phyloP scores from a whole-genome alignment of 805 yeast species.

The Kluyveromyces wickerhamii region DNA sequence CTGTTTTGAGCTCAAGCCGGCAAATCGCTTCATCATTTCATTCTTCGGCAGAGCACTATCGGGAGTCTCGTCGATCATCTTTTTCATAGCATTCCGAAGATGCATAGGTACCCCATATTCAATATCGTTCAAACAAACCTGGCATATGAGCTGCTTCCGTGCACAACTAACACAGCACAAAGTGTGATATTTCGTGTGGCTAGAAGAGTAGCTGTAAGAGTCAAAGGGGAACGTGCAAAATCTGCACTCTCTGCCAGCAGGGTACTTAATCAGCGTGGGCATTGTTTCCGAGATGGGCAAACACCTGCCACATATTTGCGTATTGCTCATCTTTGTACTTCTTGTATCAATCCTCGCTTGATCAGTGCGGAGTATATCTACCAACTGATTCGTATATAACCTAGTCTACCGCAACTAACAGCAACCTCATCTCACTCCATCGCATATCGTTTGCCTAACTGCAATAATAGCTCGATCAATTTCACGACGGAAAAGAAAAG shows the following conservation, averaged over 20 bases:
- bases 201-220: neutral
- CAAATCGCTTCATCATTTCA: conserved; percentile 46
- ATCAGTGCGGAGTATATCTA: no score
- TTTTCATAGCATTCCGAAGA: conserved; percentile 68
- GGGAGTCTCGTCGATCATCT: conserved; percentile 28
- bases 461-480: no score
- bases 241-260: conserved; percentile 73
- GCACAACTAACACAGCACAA: conserved; percentile 77
- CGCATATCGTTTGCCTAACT: no score
- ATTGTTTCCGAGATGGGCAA: conserved; percentile 40
- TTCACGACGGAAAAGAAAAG: no score
- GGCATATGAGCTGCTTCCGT: conserved; percentile 74
- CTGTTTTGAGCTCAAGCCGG: conserved; percentile 41
- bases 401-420: no score
- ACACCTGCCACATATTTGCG: conserved; percentile 63
- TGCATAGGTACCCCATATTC: conserved; percentile 73
- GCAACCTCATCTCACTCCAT: no score
- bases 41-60: conserved; percentile 37
- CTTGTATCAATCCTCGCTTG: no score
- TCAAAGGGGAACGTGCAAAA: conserved; percentile 73
- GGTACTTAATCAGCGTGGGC: conserved; percentile 58
- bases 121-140: conserved; percentile 76
- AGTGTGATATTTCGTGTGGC: conserved; percentile 62
- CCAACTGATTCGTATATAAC: no score
- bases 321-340: no score